Evolutionary conservation across 2,329 filamentous ascomycete species (phyloP).

Genomic region (Dactylonectria estremocensis): DNA sequence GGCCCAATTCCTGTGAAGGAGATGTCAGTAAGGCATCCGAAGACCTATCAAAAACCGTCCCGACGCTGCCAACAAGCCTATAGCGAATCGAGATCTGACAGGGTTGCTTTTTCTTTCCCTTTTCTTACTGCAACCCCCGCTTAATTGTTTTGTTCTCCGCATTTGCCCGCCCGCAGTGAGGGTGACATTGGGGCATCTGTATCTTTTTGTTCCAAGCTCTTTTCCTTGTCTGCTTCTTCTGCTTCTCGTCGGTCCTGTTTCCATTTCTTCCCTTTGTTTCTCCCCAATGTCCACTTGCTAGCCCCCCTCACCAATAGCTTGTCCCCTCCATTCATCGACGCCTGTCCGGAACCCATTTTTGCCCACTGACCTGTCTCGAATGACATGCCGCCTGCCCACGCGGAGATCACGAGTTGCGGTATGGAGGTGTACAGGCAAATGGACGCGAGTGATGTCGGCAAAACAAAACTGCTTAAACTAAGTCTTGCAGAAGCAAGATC

Average conservation of each 20-base stretch:
- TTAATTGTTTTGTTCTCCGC: neutral
- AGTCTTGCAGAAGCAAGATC: too few relatives aligned
- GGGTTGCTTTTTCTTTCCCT: neutral
- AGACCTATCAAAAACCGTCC: neutral
- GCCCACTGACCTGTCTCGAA: slow-evolving; percentile 19
- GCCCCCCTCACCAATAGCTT: too few relatives aligned
- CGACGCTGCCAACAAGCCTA: neutral
- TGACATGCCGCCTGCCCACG: slow-evolving; percentile 23
- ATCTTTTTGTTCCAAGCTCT: neutral
- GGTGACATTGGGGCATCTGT: neutral
- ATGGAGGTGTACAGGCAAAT: slow-evolving; percentile 1
- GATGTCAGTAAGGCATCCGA: neutral
- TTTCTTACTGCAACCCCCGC: neutral
- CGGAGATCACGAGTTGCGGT: slow-evolving; percentile 11
- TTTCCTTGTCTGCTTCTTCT: neutral
- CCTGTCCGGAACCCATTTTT: neutral
- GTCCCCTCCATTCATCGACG: neutral
- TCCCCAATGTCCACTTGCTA: neutral
- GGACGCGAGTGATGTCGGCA: neutral
- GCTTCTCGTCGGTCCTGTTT: neutral
- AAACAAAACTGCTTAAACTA: neutral
- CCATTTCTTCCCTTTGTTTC: neutral
- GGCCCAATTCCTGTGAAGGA: neutral
- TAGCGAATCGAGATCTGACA: neutral
- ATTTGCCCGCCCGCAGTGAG: neutral